These are phyloP conservation scores for Crepidotus variabilis DNA, from an alignment of 768 basidiomycete genomes.

Conservation along the genomic window DNA sequence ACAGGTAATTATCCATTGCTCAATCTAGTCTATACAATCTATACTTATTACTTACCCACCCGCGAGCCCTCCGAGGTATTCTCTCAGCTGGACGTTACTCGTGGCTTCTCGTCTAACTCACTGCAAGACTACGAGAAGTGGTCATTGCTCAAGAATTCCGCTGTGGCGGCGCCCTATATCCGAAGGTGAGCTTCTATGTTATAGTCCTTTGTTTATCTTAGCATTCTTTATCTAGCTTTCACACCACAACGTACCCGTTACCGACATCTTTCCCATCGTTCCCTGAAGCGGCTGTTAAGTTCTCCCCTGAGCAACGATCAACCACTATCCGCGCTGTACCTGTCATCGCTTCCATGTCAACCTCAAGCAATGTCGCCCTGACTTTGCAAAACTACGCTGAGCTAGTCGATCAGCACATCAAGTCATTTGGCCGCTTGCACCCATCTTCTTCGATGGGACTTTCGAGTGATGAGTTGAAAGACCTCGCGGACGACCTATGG, in stretches of 20 bases:
- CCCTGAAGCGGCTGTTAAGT: neutral
- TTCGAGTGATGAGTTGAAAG: slow-evolving; percentile 53
- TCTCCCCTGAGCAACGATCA: neutral
- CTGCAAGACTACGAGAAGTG: slow-evolving; percentile 35
- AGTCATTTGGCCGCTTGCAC: slow-evolving; percentile 27
- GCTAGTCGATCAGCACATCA: slow-evolving; percentile 41
- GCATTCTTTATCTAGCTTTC: slow-evolving; percentile 32
- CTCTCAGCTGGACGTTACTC: slow-evolving; percentile 49
- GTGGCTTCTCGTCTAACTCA: slow-evolving; percentile 48
- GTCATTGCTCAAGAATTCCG: slow-evolving; percentile 19
- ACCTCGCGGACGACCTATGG: slow-evolving; percentile 58
- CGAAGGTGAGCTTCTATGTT: slow-evolving; percentile 30
- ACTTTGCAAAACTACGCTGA: slow-evolving; percentile 51
- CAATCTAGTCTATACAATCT: neutral
- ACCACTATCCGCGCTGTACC: neutral
- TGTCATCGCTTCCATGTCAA: slow-evolving; percentile 43
- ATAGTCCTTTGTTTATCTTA: slow-evolving; percentile 1
- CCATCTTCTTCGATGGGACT: slow-evolving; percentile 33
- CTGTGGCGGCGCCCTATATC: slow-evolving; percentile 20
- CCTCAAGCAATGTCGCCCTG: slow-evolving; percentile 32
- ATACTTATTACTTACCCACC: neutral
- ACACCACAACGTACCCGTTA: slow-evolving; percentile 51
- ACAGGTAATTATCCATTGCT: neutral
- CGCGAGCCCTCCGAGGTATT: slow-evolving; percentile 21
- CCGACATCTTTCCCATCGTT: slow-evolving; percentile 55